phyloP scores from a whole-genome alignment of 2,329 filamentous ascomycete genomes.

The Trichophyton schoenleinii region DNA sequence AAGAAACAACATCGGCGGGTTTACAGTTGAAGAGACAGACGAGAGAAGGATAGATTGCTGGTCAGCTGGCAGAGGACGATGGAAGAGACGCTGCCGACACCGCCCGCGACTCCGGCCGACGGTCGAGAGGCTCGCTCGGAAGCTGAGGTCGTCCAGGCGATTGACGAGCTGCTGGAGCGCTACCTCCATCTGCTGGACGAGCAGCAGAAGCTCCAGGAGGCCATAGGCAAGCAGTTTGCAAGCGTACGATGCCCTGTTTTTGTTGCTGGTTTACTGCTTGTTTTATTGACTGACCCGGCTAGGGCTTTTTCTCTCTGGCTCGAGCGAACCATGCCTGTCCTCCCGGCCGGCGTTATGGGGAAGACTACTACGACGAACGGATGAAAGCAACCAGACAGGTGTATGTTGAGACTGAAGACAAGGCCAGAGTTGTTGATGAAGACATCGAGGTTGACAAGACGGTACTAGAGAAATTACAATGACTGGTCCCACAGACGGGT shows the following conservation, averaged over 20 bases:
- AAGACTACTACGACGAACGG: constrained; percentile 39
- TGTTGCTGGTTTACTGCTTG: not conserved
- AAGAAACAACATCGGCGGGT: not conserved
- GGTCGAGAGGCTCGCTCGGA: constrained; percentile 13
- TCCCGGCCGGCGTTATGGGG: constrained; percentile 34
- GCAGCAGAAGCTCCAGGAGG: constrained; percentile 30
- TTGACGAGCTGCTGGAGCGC: constrained; percentile 31
- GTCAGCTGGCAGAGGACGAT: not conserved
- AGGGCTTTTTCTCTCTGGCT: constrained; percentile 38
- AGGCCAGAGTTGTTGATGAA: not conserved
- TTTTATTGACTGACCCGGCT: constrained; percentile 8
- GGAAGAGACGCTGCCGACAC: constrained; percentile 10
- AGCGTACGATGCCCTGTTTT: constrained; percentile 21
- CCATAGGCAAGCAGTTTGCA: constrained; percentile 27
- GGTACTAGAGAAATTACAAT: not conserved
- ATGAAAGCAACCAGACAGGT: constrained; percentile 37
- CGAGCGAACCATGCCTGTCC: constrained; percentile 38
- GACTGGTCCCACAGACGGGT: not conserved
- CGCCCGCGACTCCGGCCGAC: constrained; percentile 13
- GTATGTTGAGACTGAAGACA: constrained; percentile 16
- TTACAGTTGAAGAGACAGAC: not conserved
- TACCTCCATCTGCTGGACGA: constrained; percentile 34
- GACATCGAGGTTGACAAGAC: not conserved
- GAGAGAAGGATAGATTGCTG: not conserved
- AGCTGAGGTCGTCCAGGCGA: constrained; percentile 21